Evolutionary conservation across 805 yeast species (phyloP), one percentile per base, ranked within the genome.

Genomic region (Torulaspora gathmanii): DNA sequence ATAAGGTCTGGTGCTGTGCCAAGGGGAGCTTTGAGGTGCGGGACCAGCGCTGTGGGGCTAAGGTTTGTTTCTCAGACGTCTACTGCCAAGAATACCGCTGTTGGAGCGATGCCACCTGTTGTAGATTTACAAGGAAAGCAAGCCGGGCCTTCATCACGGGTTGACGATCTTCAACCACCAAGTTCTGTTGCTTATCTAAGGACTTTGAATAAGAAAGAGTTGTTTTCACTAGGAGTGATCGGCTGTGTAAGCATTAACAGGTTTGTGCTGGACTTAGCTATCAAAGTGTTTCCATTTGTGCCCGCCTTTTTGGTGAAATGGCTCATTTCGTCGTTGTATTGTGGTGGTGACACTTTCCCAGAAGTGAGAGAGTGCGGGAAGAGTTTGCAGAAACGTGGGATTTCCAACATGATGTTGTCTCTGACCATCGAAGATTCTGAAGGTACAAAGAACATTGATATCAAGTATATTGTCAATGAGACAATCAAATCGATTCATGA

Each of bases 341-440:
- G 95, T 62, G 98, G 98, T 31, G 98, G 98, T 46, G 91, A 86
- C 56, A 79, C 77, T 48, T 74, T 83, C 44, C 65, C 67, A 9
- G 85, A 89, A 52, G 93, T 90, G 11, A 71, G 78, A 43, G 63
- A 71, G 44, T 84, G 95, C 3, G 95, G 95, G 42, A 69, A 72
- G 44, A 71, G 79, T 47, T 73, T 90, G 53, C 72, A 79, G 44
- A 64, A 74, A 41, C 74, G 95, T 49, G 95, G 95, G 8, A 85
- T 89, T 59, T 79, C 86, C 54, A 91, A 90, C 71, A 87, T 90
- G 95, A 88, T 90, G 95, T 71, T 90, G n/a, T 83, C 95, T 1
- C 78, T 88, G 63, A 87, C 96, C 12, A 89, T 90, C 42, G 98
- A 90, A 68, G 95, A 93, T 45, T 83, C 96, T 43, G 86, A 86